phyloP scores from a whole-genome alignment of 257 asterid genomes.

The Marsdenia floribunda region DNA sequence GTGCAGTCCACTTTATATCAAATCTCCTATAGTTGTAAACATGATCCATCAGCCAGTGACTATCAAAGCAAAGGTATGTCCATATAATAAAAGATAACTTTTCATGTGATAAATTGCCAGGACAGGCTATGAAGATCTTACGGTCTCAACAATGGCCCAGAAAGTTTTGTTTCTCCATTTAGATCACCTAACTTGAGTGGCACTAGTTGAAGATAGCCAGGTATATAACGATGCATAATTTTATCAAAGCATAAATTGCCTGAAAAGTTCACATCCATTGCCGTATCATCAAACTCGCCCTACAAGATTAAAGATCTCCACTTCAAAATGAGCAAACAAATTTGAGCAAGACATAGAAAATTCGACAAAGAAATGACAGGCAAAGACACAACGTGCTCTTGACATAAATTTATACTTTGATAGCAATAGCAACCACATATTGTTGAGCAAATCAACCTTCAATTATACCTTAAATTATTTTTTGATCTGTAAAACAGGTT shows the following conservation, averaged over 20 bases:
- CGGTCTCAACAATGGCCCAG: conserved; percentile 96
- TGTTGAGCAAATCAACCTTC: neutral
- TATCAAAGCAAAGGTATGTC: conserved; percentile 9
- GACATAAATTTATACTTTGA: neutral
- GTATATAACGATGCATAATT: conserved; percentile 80
- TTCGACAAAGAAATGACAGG: neutral
- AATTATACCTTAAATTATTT: neutral
- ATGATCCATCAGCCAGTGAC: conserved; percentile 20
- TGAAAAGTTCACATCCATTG: conserved; percentile 96
- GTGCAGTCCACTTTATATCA: conserved; percentile 98
- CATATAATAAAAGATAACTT: conserved; percentile 18
- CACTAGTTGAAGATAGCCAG: conserved; percentile 69
- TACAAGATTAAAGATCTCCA: conserved; percentile 32
- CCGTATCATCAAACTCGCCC: conserved; percentile 96
- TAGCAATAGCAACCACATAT: neutral
- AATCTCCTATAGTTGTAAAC: conserved; percentile 58
- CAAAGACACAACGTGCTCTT: neutral
- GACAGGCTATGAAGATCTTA: conserved; percentile 41
- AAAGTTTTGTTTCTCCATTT: conserved; percentile 94
- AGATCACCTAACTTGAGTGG: conserved; percentile 80
- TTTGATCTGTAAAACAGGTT: neutral
- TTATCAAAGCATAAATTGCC: conserved; percentile 86
- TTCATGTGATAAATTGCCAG: conserved; percentile 4
- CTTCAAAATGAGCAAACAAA: conserved; percentile 1
- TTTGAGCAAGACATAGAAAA: neutral